Conservation (phyloP, 169 alveolate genomes). For the Cystoisospora suis region DNA sequence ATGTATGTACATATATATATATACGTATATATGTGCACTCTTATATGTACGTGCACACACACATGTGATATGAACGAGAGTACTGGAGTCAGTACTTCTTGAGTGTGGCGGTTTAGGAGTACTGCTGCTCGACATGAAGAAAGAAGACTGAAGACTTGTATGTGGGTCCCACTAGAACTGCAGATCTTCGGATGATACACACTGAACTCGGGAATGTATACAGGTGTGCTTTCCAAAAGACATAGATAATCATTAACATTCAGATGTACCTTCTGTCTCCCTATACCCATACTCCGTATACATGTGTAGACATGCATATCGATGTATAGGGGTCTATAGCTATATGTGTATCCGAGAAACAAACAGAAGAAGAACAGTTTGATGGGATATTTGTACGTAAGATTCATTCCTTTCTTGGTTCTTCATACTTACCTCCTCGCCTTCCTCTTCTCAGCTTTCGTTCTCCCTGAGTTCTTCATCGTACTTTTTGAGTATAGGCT, state of each 20-base stretch:
- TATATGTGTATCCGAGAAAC: too few species aligned
- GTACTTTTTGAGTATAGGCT: neutral
- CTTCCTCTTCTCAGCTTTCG: constrained; percentile 20
- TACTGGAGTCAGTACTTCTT: too few species aligned
- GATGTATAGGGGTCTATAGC: neutral
- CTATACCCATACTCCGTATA: neutral
- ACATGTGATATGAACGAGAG: neutral
- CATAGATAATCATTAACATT: neutral
- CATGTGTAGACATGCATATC: neutral
- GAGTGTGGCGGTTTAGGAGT: too few species aligned
- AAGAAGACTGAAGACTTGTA: too few species aligned
- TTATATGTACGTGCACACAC: neutral
- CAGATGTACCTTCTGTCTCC: neutral
- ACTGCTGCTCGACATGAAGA: too few species aligned
- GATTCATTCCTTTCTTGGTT: too few species aligned
- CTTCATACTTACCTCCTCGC: constrained; percentile 25
- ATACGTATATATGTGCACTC: neutral
- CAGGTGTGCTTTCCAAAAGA: too few species aligned
- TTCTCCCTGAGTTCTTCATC: neutral
- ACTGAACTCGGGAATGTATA: too few species aligned
- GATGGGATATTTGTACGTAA: too few species aligned
- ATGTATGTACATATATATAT: neutral
- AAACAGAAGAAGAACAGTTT: too few species aligned
- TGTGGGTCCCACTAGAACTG: too few species aligned
- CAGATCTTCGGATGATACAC: too few species aligned